A percentile compares a stretch with the other conserved stretches of the same genome.
These are phyloP conservation scores for Lentinus tigrinus DNA, from an alignment of 768 basidiomycete species.

Conservation along the genomic window DNA sequence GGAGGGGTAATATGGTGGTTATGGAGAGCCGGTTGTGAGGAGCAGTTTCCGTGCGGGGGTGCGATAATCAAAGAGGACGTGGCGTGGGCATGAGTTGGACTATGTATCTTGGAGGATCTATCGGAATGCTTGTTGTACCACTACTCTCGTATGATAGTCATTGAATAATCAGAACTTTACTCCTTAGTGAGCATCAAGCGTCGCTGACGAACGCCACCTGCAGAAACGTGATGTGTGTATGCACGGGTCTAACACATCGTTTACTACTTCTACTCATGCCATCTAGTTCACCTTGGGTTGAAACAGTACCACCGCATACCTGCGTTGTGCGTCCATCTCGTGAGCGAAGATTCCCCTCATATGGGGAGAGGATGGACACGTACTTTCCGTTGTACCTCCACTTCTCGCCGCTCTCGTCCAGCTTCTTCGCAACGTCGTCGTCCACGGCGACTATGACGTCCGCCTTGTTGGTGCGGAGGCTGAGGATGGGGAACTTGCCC, in stretches of 20 bases:
- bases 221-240: not conserved
- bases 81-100: no score
- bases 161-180: no score
- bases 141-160: no score
- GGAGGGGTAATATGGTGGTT: constrained; percentile 54
- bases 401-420: constrained; percentile 63
- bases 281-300: constrained; percentile 11
- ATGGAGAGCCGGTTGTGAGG: constrained; percentile 53
- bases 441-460: constrained; percentile 87
- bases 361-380: constrained; percentile 21
- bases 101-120: no score
- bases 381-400: constrained; percentile 85
- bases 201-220: not conserved
- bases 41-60: no score
- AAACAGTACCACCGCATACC: constrained; percentile 29
- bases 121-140: no score
- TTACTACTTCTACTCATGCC: not conserved
- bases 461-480: constrained; percentile 92
- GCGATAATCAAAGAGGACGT: no score
- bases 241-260: no score
- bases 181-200: no score
- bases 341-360: not conserved
- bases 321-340: not conserved
- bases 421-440: constrained; percentile 60
- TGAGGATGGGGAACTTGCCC: constrained; percentile 77